Evolutionary conservation across 495 filamentous ascomycete species (phyloP).

Genomic region (Aspergillus olivimuriae): DNA sequence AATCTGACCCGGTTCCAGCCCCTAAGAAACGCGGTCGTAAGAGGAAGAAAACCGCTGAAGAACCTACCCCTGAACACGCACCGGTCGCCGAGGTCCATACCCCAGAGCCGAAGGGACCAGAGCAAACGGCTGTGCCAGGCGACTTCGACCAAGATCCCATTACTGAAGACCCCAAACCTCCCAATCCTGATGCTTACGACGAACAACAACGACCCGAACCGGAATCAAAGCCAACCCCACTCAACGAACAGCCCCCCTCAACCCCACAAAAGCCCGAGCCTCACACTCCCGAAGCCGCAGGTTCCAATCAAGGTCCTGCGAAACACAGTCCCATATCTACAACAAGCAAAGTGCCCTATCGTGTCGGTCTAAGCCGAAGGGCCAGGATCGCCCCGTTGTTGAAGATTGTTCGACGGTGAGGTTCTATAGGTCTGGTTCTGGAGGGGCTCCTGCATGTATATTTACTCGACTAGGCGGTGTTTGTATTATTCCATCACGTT

Average conservation of each 20-base stretch:
- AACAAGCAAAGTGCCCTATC: conserved; percentile 50
- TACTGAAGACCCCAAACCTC: background rate
- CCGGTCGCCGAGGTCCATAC: no score
- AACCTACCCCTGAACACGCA: background rate
- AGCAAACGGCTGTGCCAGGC: background rate
- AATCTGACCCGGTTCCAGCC: conserved; percentile 8
- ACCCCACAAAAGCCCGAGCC: conserved; percentile 15
- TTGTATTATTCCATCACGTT: no score
- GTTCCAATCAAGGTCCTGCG: conserved; percentile 18
- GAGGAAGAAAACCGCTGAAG: conserved; percentile 31
- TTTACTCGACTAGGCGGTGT: no score
- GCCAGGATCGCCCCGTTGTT: conserved; percentile 61
- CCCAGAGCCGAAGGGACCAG: no score
- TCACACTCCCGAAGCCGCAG: conserved; percentile 8
- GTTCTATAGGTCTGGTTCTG: background rate
- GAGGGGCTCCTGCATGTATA: no score
- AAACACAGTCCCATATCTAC: conserved; percentile 46
- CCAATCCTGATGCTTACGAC: background rate
- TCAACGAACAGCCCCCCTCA: conserved; percentile 11
- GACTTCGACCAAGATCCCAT: background rate
- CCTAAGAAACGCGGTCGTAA: conserved; percentile 44
- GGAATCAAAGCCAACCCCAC: background rate
- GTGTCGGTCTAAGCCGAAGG: conserved; percentile 62
- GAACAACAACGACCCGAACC: background rate
- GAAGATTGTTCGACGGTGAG: conserved; percentile 55